Base-by-base conservation (phyloP, 441 rosid species). In the Manihot esculenta region DNA sequence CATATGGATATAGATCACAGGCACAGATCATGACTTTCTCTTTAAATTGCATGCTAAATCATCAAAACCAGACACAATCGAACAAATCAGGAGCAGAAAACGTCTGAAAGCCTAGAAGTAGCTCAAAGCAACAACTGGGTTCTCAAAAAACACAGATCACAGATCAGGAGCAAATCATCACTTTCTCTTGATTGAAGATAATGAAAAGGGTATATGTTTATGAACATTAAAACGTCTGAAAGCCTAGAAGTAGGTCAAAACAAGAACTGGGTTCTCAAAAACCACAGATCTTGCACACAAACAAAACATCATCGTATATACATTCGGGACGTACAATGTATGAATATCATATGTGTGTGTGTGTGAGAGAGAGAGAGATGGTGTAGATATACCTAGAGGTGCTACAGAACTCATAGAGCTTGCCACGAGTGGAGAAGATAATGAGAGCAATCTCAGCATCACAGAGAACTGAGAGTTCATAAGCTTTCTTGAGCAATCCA, bases 371-470 rank as follows among this genome's bases (percentile, higher is more conserved):
- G 10, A 56, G 35, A 23, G 42, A 54, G 30, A 68, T 24, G n/a
- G 20, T 17, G 8, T n/a, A 50, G 10, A 21, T 42, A 33, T 77
- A 85, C 89, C 86, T 79, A 63, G 83, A 65, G 73, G 69, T 74
- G 87, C 92, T 85, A 55, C 83, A 84, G 77, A 83, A 87, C 74
- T 87, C 89, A 74, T 61, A 82, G 72, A 85, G 89, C 78, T 83
- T 87, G 70, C 89, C 89, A 5, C 85, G 86, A 65, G 66, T 81
- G 38, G 91, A 85, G 82, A 87, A 87, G 72, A 87, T 65, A 68
- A 87, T 87, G 67, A 87, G 87, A 72, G 85, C 87, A 71, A 87
- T 84, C 72, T 82, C 88, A 58, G 89, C 89, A 75, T 85, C 89
- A 68, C 89, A 85, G 41, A 85, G 86, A 59, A 85, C 73, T 15